Evolutionary conservation across 1,284 basidiomycete genomes (phyloP).

Genomic region (Boletus sp.): DNA sequence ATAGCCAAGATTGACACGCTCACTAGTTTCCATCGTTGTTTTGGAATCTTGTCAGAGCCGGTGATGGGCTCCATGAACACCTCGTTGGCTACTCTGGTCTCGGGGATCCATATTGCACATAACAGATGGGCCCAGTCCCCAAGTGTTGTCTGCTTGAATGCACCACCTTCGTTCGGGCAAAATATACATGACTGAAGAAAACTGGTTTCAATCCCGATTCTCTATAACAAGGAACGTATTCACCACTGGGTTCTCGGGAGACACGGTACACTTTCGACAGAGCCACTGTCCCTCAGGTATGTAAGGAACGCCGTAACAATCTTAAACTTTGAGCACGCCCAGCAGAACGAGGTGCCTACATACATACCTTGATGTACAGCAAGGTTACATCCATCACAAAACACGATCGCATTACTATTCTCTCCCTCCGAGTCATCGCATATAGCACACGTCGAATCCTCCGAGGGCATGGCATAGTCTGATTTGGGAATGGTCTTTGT

Average conservation of each 20-base stretch:
- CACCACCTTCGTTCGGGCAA: constrained; percentile 95
- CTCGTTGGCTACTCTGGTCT: constrained; percentile 90
- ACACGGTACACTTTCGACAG: constrained; percentile 97
- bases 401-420: constrained; percentile 98
- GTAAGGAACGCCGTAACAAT: constrained; percentile 99
- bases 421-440: constrained; percentile 99
- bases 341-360: not conserved
- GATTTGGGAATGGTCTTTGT: constrained; percentile 89
- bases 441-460: constrained; percentile 94
- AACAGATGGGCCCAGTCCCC: constrained; percentile 96
- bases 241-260: constrained; percentile 93
- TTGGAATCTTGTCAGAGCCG: constrained; percentile 84
- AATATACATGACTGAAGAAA: constrained; percentile 77
- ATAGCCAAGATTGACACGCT: constrained; percentile 30
- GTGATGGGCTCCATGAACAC: constrained; percentile 99
- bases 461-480: constrained; percentile 77
- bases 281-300: constrained; percentile 99
- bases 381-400: constrained; percentile 98
- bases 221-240: constrained; percentile 28
- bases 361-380: constrained; percentile 92
- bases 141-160: constrained; percentile 94
- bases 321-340: constrained; percentile 40
- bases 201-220: too few species aligned
- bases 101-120: constrained; percentile 98
- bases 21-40: constrained; percentile 92